These are phyloP conservation scores for Cyberlindnera euphorbiiphila DNA, from an alignment of 805 yeast genomes.

Conservation along the genomic window DNA sequence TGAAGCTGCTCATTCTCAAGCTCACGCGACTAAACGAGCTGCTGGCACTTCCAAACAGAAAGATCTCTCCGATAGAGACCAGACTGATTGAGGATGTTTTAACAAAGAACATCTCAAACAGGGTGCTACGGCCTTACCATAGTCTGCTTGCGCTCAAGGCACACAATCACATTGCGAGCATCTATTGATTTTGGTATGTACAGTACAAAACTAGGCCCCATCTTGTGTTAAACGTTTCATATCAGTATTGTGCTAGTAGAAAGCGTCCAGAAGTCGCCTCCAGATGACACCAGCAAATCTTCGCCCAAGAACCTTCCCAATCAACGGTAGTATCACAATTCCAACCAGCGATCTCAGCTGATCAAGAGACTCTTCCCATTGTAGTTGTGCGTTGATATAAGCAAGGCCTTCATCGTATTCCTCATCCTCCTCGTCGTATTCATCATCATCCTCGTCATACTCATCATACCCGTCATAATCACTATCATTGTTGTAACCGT, in stretches of 20 bases:
- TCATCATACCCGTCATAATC: too few species aligned
- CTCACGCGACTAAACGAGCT: constrained; percentile 12
- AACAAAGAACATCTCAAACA: constrained; percentile 18
- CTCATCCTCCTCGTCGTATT: constrained; percentile 20
- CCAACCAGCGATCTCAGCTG: constrained; percentile 57
- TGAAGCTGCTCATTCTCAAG: constrained; percentile 18
- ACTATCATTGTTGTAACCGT: neutral
- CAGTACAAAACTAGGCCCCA: too few species aligned
- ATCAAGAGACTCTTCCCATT: constrained; percentile 67
- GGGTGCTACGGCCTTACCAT: constrained; percentile 24
- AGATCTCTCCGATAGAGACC: constrained; percentile 10
- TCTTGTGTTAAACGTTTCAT: too few species aligned
- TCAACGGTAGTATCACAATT: constrained; percentile 58
- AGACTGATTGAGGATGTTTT: constrained; percentile 23
- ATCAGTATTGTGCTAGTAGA: too few species aligned
- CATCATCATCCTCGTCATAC: constrained; percentile 5
- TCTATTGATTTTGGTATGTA: too few species aligned
- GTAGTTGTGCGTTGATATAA: constrained; percentile 51
- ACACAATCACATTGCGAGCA: constrained; percentile 11
- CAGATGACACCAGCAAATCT: constrained; percentile 41
- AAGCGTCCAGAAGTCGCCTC: constrained; percentile 22
- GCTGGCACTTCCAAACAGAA: neutral
- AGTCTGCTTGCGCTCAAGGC: constrained; percentile 11
- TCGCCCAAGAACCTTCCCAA: constrained; percentile 68
- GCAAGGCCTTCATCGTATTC: constrained; percentile 25